A percentile compares a stretch with the other conserved stretches of the same genome.
phyloP scores from a whole-genome alignment of 306 rosid genomes.

The Corylus heterophylla region DNA sequence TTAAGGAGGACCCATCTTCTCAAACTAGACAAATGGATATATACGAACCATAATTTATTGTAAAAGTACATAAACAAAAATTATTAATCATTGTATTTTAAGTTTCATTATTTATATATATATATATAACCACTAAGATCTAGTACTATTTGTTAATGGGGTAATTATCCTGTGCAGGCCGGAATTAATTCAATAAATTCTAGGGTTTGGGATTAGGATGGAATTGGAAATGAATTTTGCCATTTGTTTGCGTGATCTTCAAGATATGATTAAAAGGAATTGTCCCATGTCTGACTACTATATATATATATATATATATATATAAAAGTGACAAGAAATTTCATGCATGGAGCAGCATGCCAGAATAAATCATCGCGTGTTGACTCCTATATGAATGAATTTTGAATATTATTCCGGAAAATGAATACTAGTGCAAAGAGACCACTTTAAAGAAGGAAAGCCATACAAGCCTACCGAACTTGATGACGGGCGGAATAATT shows the following conservation, averaged over 20 bases:
- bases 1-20: constrained; percentile 9
- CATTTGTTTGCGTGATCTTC: constrained; percentile 5
- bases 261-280: background rate
- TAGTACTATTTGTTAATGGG: background rate
- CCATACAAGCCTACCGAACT: background rate
- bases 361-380: background rate
- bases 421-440: background rate
- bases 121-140: constrained; percentile 3
- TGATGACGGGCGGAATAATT: no score
- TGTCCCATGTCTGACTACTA: constrained; percentile 24
- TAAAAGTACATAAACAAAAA: background rate
- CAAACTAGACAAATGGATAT: constrained; percentile 5
- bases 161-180: constrained; percentile 18
- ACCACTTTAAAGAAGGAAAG: background rate
- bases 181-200: constrained; percentile 5
- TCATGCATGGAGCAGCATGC: no score
- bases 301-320: no score
- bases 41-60: background rate
- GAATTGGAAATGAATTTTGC: constrained; percentile 9
- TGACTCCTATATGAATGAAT: background rate
- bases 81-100: constrained; percentile 5
- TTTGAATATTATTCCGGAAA: background rate
- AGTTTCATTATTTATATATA: background rate
- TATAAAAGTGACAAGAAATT: background rate
- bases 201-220: background rate